Conservation (phyloP, 139 green algal genomes). For the Chlorella ohadii region DNA sequence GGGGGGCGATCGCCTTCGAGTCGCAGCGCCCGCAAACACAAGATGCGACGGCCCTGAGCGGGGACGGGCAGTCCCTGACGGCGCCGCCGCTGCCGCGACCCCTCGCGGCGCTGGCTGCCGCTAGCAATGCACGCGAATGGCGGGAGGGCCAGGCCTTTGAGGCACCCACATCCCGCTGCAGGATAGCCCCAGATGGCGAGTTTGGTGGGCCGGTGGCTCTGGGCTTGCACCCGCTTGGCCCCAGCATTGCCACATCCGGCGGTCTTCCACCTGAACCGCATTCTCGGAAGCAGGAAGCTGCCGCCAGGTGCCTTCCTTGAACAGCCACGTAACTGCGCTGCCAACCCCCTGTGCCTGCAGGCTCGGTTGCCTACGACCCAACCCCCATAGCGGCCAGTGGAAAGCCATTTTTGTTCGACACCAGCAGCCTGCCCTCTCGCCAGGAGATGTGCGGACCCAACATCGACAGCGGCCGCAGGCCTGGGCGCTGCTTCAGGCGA, state of each 20-base stretch:
- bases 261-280: background rate
- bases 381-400: background rate
- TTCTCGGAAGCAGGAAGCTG: too few species aligned
- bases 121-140: background rate
- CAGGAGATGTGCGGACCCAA: background rate
- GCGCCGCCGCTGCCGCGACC: too few species aligned
- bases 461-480: background rate
- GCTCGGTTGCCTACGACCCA: background rate
- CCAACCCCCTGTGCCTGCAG: background rate
- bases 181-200: background rate
- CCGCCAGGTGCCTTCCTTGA: background rate
- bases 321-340: background rate
- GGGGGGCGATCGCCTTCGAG: too few species aligned
- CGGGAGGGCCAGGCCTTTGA: background rate
- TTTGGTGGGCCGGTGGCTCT: too few species aligned
- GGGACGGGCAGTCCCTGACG: too few species aligned
- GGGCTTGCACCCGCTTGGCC: background rate
- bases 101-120: too few species aligned
- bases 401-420: constrained; percentile 8
- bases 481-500: background rate
- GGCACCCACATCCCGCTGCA: background rate
- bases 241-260: background rate
- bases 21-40: too few species aligned
- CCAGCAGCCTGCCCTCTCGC: background rate
- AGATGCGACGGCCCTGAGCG: too few species aligned